phyloP scores from a whole-genome alignment of 257 asterid species.

The Solanum ossicruentum region DNA sequence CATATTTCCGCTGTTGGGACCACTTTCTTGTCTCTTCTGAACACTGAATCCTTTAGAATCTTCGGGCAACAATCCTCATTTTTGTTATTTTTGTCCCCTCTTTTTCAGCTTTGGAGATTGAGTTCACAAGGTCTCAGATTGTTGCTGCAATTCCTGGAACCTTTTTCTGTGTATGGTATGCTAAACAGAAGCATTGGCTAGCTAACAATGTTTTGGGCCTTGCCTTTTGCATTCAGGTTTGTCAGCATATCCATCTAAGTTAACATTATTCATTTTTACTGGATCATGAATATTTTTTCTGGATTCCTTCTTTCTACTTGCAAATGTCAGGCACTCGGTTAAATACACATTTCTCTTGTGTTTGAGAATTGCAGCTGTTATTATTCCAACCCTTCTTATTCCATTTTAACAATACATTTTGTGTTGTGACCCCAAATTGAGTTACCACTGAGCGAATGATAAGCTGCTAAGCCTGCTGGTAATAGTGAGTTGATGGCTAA shows the following conservation, averaged over 20 bases:
- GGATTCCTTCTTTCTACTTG: background rate
- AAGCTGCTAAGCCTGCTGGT: background rate
- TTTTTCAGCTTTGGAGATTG: conserved; percentile 72
- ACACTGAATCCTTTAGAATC: background rate
- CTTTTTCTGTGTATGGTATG: conserved; percentile 95
- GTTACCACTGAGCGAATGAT: background rate
- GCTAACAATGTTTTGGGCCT: conserved; percentile 94
- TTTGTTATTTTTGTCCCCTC: conserved; percentile 1
- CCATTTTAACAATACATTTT: background rate
- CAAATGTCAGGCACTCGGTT: background rate
- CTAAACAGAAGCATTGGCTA: conserved; percentile 92
- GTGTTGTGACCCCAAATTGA: background rate
- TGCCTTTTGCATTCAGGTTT: conserved; percentile 92
- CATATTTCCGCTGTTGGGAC: conserved; percentile 50
- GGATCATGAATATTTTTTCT: background rate
- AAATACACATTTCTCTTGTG: background rate
- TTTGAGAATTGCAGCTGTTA: background rate
- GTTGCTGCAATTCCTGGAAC: conserved; percentile 89
- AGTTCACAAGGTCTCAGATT: conserved; percentile 82
- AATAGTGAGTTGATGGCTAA: background rate
- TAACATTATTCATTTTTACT: background rate
- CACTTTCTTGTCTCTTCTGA: background rate
- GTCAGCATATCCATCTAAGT: background rate
- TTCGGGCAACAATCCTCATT: background rate
- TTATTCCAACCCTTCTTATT: background rate